Evolutionary conservation across 208 protist species (phyloP).

Genomic region (Wallacemonas collosoma): DNA sequence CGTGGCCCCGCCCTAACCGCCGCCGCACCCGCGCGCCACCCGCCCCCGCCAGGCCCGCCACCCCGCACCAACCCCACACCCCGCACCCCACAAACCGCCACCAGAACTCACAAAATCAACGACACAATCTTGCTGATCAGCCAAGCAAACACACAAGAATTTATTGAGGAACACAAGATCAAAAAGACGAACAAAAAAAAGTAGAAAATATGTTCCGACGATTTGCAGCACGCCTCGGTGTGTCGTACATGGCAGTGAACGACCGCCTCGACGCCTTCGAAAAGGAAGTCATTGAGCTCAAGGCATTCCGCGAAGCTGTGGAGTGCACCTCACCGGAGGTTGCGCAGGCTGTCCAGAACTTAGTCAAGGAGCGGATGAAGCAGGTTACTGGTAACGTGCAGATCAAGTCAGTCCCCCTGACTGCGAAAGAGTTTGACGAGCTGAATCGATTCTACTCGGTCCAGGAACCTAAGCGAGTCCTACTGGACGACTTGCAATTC

Average conservation of each 20-base stretch:
- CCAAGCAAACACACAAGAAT: no score
- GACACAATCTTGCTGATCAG: no score
- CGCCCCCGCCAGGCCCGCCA: no score
- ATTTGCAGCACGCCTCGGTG: neutral
- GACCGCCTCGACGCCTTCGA: conserved; percentile 76
- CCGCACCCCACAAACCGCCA: no score
- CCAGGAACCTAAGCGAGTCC: conserved; percentile 40
- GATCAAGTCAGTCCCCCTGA: conserved; percentile 49
- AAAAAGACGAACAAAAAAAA: neutral
- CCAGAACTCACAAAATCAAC: no score
- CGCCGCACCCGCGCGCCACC: no score
- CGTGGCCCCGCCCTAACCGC: no score
- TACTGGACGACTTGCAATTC: conserved; percentile 52
- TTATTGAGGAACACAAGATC: neutral
- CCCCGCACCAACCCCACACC: no score
- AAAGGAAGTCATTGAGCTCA: conserved; percentile 74
- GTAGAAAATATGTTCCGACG: conserved; percentile 14
- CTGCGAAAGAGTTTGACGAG: conserved; percentile 68
- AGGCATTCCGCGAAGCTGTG: conserved; percentile 68
- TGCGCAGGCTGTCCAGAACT: conserved; percentile 35
- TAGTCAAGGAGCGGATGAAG: conserved; percentile 36
- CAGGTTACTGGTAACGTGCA: conserved; percentile 26
- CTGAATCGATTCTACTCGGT: conserved; percentile 75
- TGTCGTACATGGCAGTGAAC: conserved; percentile 22
- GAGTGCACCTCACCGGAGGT: conserved; percentile 61